Evolutionary conservation across 306 rosid genomes (phyloP).

Genomic region (Hippophae tibetana): DNA sequence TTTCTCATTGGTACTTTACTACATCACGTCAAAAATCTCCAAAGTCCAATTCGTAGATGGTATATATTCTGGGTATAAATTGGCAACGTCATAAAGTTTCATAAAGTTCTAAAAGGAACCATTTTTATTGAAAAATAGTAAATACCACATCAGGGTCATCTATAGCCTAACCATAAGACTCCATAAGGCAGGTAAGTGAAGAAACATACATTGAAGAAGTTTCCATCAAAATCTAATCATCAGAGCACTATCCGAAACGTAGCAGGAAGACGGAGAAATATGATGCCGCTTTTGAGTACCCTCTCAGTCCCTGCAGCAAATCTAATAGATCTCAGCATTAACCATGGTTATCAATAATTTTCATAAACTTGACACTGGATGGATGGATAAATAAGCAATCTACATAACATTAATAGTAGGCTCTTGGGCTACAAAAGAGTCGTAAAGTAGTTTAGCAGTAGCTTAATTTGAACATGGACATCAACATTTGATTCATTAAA

Average conservation of each 20-base stretch:
- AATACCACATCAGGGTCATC: constrained; percentile 5
- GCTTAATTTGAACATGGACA: no score
- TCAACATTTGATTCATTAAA: no score
- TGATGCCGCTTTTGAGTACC: background rate
- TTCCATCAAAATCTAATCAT: background rate
- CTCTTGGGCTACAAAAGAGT: no score
- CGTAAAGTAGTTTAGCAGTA: no score
- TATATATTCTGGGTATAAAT: no score
- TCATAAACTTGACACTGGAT: no score
- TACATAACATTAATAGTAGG: no score
- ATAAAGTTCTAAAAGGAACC: background rate
- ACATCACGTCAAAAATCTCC: no score
- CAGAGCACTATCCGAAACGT: background rate
- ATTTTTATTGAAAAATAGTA: background rate
- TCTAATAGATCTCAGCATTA: background rate
- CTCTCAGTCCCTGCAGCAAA: constrained; percentile 9
- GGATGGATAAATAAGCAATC: no score
- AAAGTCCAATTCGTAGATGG: no score
- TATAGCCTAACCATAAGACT: background rate
- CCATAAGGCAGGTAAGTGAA: background rate
- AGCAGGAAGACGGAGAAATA: background rate
- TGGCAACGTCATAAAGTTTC: no score
- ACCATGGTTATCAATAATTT: background rate
- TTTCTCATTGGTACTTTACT: no score
- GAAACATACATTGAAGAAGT: background rate